Evolutionary conservation across 2,329 filamentous ascomycete genomes (phyloP).

Genomic region (Neopestalotiopsis rosae): DNA sequence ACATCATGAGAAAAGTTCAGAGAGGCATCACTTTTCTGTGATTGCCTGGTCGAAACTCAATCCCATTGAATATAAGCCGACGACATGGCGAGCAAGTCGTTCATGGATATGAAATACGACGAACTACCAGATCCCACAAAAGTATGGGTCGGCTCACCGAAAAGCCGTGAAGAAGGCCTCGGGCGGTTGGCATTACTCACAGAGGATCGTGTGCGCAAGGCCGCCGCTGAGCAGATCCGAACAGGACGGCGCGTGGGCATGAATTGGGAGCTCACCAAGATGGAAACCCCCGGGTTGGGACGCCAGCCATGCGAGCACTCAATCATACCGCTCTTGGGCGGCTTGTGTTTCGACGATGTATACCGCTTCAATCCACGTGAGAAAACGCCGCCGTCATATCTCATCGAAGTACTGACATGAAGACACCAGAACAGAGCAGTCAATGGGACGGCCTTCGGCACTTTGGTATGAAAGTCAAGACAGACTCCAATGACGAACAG

Average conservation of each 20-base stretch:
- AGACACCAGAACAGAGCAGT: slow-evolving; percentile 47
- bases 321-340: slow-evolving; percentile 52
- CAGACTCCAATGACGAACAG: neutral
- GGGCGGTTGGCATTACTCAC: slow-evolving; percentile 58
- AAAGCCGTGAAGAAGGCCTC: slow-evolving; percentile 55
- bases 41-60: neutral
- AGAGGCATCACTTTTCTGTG: neutral
- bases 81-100: neutral
- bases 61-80: neutral
- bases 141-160: slow-evolving; percentile 52
- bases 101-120: slow-evolving; percentile 29
- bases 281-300: slow-evolving; percentile 59
- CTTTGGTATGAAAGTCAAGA: slow-evolving; percentile 36
- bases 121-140: slow-evolving; percentile 52
- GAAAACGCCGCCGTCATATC: slow-evolving; percentile 18
- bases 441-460: slow-evolving; percentile 59
- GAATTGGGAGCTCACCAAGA: slow-evolving; percentile 60
- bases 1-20: neutral
- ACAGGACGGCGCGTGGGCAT: slow-evolving; percentile 57
- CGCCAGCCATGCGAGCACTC: slow-evolving; percentile 55
- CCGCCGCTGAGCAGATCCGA: slow-evolving; percentile 55
- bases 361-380: slow-evolving; percentile 55
- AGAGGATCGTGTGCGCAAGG: slow-evolving; percentile 52
- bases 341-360: slow-evolving; percentile 54
- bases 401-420: neutral